Base-by-base conservation (phyloP, 176 grass and related monocot species). In the Triticum dicoccoides region DNA sequence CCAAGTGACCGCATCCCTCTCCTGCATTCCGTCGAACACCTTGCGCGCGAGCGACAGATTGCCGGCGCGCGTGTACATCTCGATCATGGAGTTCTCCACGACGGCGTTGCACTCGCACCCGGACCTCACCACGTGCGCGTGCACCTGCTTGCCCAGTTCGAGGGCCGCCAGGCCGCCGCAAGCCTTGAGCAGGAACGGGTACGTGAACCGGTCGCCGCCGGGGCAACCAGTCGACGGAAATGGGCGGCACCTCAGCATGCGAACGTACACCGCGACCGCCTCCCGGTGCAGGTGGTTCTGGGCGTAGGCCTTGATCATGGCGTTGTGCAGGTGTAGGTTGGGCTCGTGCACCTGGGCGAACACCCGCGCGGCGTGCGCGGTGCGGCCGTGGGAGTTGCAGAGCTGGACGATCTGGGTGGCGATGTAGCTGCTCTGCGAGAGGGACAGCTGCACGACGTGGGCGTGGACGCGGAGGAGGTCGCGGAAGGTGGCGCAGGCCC, bases 171-270 rank as follows among this genome's bases (percentile, higher is more conserved):
- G 29, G 0, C 90, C 83, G 6, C 75, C 88, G 41, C 88, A 89
- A 14, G 93, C 83, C 78, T 95, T 92, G 21, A 95, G 76, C 3
- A 95, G 85, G 59, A 95, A 95, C n/a, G 93, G 93, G 85, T 76
- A 95, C 30, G 93, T 95, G 86, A 95, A 95, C 74, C 90, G 65
- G 75, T 95, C 93, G 20, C 86, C 90, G 66, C 29, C 77, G 49
- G 85, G 12, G 75, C 17, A 61, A 6, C 84, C 83, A n/a, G n/a
- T 6, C 8, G 32, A 34, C 3, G 45, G 73, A 5, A 4, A 15
- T 2, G 32, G 3, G n/a, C 20, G 74, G 49, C 80, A 75, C 74
- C 85, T 80, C 69, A 92, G 69, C 90, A 92, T 89, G 74, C 38
- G 88, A 51, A 59, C 61, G 81, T 92, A 95, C 3, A 90, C 37